Evolutionary conservation across 306 rosid species (phyloP), one percentile per base, ranked within the genome.

Genomic region (Neltuma alba): DNA sequence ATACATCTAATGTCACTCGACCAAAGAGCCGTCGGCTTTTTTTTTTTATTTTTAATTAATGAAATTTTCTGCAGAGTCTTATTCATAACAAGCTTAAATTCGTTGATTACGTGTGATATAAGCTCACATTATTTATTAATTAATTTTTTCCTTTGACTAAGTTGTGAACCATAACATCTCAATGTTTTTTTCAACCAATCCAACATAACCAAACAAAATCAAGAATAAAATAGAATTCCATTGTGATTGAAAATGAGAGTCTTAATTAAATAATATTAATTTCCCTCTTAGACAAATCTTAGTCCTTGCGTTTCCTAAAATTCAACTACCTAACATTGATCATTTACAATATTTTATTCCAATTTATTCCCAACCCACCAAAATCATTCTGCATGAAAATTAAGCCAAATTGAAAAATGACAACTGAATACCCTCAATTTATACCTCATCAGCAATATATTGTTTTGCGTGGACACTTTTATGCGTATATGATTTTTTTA

Each of bases 161-260:
- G 52, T 64, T 34, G 20, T 23, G 37, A 37, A 67, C n/a, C 4
- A 20, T 73, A 52, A 48, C 52, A 52, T 20, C 54, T 37, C 28
- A 27, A 41, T 41, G 23, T 30, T 40, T 70, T 28, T 55, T 30
- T 69, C 70, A 69, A 71, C 70, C 70, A 30, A 40, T 40, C 82
- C 45, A 62, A 63, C 74, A 62, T 71, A 27, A 71, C 50, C 63
- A 50, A 77, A 31, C 78, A 30, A 81, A 42, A 42, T 0, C 11
- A 6, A 44, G 23, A 42, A 28, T 44, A 27, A 68, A 55, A 60
- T 28, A 60, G 38, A 13, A 60, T 60, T 60, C 2, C 38, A 14
- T 66, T 21, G 52, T 42, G 41, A 73, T 10, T 54, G 70, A 78
- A 80, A 72, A 38, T 3, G 82, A 72, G 54, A 48, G 41, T 75